Conservation (phyloP, 2,329 filamentous ascomycete genomes). For the Juglanconis sp. region DNA sequence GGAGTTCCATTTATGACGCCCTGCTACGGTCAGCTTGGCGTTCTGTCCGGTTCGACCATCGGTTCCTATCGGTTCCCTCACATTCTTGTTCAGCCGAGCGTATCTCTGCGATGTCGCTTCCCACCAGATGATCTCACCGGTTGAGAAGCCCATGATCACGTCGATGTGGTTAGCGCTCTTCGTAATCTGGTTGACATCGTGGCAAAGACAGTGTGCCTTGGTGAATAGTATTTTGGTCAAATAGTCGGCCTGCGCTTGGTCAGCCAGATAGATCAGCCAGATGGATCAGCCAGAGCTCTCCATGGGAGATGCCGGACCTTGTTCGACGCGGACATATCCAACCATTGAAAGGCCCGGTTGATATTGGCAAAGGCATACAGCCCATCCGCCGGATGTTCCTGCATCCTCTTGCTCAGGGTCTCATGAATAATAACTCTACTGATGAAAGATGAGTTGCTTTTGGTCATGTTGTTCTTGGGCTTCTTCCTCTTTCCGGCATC, state of each 20-base stretch:
- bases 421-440: conserved; percentile 95
- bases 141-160: conserved; percentile 92
- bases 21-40: conserved; percentile 36
- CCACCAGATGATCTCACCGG: conserved; percentile 97
- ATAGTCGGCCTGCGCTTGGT: conserved; percentile 67
- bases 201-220: conserved; percentile 90
- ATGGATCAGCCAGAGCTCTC: not conserved
- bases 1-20: conserved; percentile 84
- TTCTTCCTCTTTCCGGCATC: conserved; percentile 81
- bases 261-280: conserved; percentile 19
- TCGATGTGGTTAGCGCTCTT: conserved; percentile 80
- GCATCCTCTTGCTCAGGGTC: conserved; percentile 70
- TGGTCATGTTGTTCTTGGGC: conserved; percentile 96
- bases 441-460: conserved; percentile 98
- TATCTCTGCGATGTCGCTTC: conserved; percentile 96
- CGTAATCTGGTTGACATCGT: conserved; percentile 83
- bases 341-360: conserved; percentile 93
- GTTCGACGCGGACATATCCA: conserved; percentile 75
- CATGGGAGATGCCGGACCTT: conserved; percentile 44
- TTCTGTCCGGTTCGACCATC: not conserved
- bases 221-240: conserved; percentile 96
- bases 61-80: conserved; percentile 33
- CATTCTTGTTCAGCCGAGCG: conserved; percentile 92
- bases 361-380: conserved; percentile 93
- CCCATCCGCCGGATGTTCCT: conserved; percentile 74